Percentiles rank a stretch among this genome's conserved stretches.
These are phyloP conservation scores for Stenocarpella maydis DNA, from an alignment of 2,329 filamentous ascomycete species.

Conservation along the genomic window DNA sequence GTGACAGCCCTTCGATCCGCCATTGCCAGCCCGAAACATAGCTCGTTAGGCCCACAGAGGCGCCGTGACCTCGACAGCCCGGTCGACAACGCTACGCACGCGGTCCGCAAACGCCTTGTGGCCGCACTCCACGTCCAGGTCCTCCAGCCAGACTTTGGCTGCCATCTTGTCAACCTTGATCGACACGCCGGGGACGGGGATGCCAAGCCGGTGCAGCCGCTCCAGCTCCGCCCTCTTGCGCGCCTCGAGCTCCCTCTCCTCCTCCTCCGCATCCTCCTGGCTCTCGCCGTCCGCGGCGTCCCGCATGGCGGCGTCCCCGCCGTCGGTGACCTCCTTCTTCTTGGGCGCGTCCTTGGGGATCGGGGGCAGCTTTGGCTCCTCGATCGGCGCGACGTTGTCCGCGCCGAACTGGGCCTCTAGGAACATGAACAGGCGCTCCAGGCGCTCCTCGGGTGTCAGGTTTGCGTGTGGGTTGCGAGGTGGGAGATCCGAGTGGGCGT, in stretches of 20 bases:
- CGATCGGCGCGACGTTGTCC: slow-evolving; percentile 81
- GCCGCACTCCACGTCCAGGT: slow-evolving; percentile 85
- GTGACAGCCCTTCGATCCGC: neutral
- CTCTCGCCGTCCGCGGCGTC: slow-evolving; percentile 47
- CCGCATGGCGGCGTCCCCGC: slow-evolving; percentile 48
- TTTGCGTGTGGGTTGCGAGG: slow-evolving; percentile 77
- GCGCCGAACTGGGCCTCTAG: slow-evolving; percentile 95
- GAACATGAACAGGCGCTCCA: slow-evolving; percentile 91
- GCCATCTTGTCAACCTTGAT: slow-evolving; percentile 89
- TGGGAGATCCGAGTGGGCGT: slow-evolving; percentile 50
- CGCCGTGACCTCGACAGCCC: slow-evolving; percentile 86
- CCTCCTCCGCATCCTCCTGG: slow-evolving; percentile 43
- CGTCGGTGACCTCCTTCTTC: slow-evolving; percentile 40
- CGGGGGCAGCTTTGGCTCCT: slow-evolving; percentile 64
- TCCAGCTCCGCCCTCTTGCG: slow-evolving; percentile 75
- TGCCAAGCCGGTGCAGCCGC: slow-evolving; percentile 81
- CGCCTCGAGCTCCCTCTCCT: slow-evolving; percentile 58
- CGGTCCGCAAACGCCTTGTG: slow-evolving; percentile 83
- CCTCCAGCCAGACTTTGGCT: slow-evolving; percentile 91
- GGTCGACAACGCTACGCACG: slow-evolving; percentile 87
- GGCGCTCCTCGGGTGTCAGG: slow-evolving; percentile 75
- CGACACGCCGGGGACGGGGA: slow-evolving; percentile 87
- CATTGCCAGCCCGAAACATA: no score
- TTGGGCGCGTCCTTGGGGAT: slow-evolving; percentile 37
- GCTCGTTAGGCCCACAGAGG: slow-evolving; percentile 68